Evolutionary conservation across 306 rosid genomes (phyloP), one percentile per base, ranked within the genome.

Genomic region (Sesbania bispinosa): DNA sequence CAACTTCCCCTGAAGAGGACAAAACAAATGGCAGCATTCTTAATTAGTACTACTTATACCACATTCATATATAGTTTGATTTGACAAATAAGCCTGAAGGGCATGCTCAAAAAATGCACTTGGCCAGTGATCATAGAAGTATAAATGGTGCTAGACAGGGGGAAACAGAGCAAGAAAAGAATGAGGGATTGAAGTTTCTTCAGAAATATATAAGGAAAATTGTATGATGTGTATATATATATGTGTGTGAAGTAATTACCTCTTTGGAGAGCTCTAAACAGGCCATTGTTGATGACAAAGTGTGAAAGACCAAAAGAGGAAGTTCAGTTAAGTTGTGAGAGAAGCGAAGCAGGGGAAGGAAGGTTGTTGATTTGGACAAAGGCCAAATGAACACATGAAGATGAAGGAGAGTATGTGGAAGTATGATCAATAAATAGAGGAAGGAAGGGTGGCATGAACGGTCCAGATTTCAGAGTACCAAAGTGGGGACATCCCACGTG

Each of bases 351-450:
- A 71, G 62, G 18, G 68, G 63, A 74, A 73, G 68, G 63, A 74
- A 73, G 70, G 71, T 32, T 65, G 75, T 50, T 83, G 62, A 45
- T 64, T 62, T 30, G 50, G 52, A 58, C 29, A 51, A 58, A 51
- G 73, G 80, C 32, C 19, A 2, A 45, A 54, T n/a, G 32, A 75
- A 77, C 66, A 69, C 75, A 77, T 67, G 85, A 67, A 77, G 39
- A n/a, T n/a, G n/a, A n/a, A n/a, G 64, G 71, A 79, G 75, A 78
- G 82, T 53, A 54, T 59, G 64, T 45, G 29, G 67, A 67, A 69
- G 66, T 35, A 19, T 58, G n/a, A n/a, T 69, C 69, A 59, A 81
- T 93, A 85, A 75, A 93, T 93, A 93, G 80, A 80, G 75, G 73
- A 59, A 77, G 21, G 21, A 67, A 64, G 73, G 75, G 38, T 75